Evolutionary conservation across 2,329 filamentous ascomycete genomes (phyloP), one percentile per base, ranked within the genome.

Genomic region (Diaporthe velutina): DNA sequence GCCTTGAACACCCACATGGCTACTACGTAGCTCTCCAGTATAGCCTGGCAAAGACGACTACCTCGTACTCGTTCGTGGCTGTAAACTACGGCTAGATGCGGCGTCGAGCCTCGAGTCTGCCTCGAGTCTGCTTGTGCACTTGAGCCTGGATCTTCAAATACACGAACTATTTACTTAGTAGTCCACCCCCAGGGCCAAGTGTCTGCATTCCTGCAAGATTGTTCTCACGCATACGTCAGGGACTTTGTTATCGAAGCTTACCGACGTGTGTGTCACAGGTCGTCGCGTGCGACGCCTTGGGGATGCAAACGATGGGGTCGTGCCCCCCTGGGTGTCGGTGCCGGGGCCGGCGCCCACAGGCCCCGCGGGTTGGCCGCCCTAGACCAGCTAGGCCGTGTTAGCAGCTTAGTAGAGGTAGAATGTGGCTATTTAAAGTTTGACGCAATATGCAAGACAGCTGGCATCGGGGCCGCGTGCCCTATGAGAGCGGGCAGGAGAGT

Each of bases 401-500:
- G 61, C 30, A 61, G 61, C 61, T n/a, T n/a, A 15, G 61, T 12
- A 25, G 64, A 30, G 33, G 40, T 25, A 28, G 22, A n/a, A n/a
- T 45, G 45, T 72, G 35, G 33, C 57, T 64, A 72, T 64, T 61
- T 72, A 64, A 71, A 48, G 70, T 64, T 72, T 61, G 70, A 54
- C 50, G 70, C 70, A 72, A 15, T 64, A 73, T 73, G 74, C 74
- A 75, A 67, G 73, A 75, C 70, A 75, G 74, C 70, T 75, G 74
- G 74, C 74, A 74, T 58, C 38, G 68, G 42, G 68, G n/a, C 48
- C 45, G 64, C 48, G 45, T 54, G 64, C 64, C 64, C 52, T 45
- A 35, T 54, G 40, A 25, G 30, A 66, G 30, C 28, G n/a, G 57
- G 22, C 17, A 55, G 50, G 28, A 30, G 35, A 57, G 52, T 64